Base-by-base conservation (phyloP, 2,329 filamentous ascomycete species). In the Aspergillus quadricinctus region DNA sequence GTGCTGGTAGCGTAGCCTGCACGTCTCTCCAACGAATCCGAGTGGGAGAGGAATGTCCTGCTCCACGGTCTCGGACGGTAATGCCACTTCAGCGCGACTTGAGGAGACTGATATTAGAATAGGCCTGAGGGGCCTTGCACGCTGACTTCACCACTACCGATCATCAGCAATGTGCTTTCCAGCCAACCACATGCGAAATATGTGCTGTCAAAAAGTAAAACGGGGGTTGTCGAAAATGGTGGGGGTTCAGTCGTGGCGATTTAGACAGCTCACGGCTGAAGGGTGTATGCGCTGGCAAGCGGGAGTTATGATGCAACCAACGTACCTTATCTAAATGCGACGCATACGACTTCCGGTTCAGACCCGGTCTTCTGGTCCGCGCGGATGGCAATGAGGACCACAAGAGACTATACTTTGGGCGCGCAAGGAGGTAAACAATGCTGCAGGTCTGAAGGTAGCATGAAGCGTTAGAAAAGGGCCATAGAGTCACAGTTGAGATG, bases 271-370 rank as follows among this genome's bases (percentile, higher is more conserved):
- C 63, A 66, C 55, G 61, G 63, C 60, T 63, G 59, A 65, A 60
- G 65, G 63, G 70, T 69, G 72, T 72, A 73, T 74, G 72, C 71
- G 72, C 72, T 74, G 72, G 72, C 72, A 74, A 66, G 64, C 63
- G 64, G 62, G 63, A 61, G 59, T 57, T 49, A 63, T 64, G 61
- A 64, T 72, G 69, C 69, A 72, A 66, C 62, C 60, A 60, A 70
- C 71, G 67, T 74, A 74, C 72, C 69, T 72, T 63, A 66, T 66
- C 64, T 66, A 72, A 55, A 58, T 61, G 54, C 63, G 54, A 73
- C 66, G 65, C 58, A 66, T 59, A 63, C 64, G 64, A 65, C 58
- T 65, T 62, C 63, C 52, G 56, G 60, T 53, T 58, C 57, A 61
- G 57, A 56, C 55, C 50, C 46, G 56, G 57, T 60, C 56, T 60